These are phyloP conservation scores for Haplosporangium sp. DNA, from an alignment of 371 early-diverging fungal species.

Conservation along the genomic window DNA sequence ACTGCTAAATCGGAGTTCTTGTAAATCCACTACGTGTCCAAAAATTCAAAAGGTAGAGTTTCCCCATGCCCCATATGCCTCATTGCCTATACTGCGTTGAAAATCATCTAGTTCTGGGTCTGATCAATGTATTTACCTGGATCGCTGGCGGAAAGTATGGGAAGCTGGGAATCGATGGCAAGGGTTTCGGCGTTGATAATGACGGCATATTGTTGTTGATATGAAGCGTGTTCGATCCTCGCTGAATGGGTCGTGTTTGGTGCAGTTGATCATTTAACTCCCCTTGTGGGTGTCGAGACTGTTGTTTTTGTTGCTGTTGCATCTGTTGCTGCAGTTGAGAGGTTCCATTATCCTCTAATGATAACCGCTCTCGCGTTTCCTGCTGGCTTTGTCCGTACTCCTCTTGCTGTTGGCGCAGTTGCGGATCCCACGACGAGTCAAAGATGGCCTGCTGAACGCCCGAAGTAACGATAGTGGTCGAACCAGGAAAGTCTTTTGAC, in stretches of 20 bases:
- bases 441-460: neutral
- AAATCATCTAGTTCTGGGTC: neutral
- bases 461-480: neutral
- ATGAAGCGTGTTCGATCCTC: neutral
- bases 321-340: neutral
- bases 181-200: constrained; percentile 9
- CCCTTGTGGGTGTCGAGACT: constrained; percentile 8
- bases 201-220: constrained; percentile 3
- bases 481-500: neutral
- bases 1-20: no score
- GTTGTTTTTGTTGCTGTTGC: constrained; percentile 13
- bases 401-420: constrained; percentile 1
- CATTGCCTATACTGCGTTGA: neutral
- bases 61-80: neutral
- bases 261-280: constrained; percentile 7
- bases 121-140: constrained; percentile 18
- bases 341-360: neutral
- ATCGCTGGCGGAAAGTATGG: constrained; percentile 53
- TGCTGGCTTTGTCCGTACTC: neutral
- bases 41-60: no score
- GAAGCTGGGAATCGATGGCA: constrained; percentile 40
- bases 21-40: no score
- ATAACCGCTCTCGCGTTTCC: neutral
- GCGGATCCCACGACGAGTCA: neutral
- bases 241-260: neutral